Evolutionary conservation across 352 stramenopile genomes (phyloP).

Genomic region (Phytophthora pinifolia): DNA sequence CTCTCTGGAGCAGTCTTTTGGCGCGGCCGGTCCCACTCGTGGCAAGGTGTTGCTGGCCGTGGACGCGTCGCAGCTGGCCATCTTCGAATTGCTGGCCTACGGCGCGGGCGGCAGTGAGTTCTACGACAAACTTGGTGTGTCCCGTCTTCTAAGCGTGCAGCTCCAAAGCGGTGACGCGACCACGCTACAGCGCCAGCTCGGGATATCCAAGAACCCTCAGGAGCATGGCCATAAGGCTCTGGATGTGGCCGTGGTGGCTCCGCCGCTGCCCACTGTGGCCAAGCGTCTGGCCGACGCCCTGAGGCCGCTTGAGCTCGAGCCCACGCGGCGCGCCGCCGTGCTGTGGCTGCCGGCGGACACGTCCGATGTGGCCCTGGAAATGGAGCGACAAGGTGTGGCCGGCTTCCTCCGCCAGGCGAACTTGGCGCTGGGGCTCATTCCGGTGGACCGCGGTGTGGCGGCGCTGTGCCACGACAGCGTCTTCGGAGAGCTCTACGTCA

Average conservation of each 20-base stretch:
- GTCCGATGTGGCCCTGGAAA: constrained; percentile 62
- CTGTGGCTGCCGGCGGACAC: constrained; percentile 66
- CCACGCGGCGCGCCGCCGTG: constrained; percentile 36
- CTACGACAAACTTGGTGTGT: constrained; percentile 55
- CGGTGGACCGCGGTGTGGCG: constrained; percentile 54
- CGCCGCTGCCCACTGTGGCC: constrained; percentile 45
- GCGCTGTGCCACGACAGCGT: constrained; percentile 64
- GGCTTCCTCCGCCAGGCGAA: constrained; percentile 55
- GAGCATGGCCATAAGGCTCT: constrained; percentile 16
- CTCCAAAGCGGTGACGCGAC: constrained; percentile 28
- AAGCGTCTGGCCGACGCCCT: constrained; percentile 53
- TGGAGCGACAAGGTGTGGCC: constrained; percentile 70
- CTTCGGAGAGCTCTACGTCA: constrained; percentile 75
- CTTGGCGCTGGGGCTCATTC: constrained; percentile 58
- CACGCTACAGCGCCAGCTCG: constrained; percentile 41
- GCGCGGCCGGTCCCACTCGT: not conserved
- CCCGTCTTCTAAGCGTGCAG: constrained; percentile 51
- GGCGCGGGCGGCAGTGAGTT: constrained; percentile 65
- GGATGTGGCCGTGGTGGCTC: constrained; percentile 55
- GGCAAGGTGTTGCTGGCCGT: constrained; percentile 47
- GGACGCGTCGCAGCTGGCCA: constrained; percentile 50
- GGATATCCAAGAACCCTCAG: constrained; percentile 22
- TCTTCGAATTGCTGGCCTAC: constrained; percentile 70
- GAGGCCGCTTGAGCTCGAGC: constrained; percentile 30
- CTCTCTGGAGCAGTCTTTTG: constrained; percentile 30